Base-by-base conservation (phyloP, 176 grass and related monocot species). In the Elymus sibiricus region DNA sequence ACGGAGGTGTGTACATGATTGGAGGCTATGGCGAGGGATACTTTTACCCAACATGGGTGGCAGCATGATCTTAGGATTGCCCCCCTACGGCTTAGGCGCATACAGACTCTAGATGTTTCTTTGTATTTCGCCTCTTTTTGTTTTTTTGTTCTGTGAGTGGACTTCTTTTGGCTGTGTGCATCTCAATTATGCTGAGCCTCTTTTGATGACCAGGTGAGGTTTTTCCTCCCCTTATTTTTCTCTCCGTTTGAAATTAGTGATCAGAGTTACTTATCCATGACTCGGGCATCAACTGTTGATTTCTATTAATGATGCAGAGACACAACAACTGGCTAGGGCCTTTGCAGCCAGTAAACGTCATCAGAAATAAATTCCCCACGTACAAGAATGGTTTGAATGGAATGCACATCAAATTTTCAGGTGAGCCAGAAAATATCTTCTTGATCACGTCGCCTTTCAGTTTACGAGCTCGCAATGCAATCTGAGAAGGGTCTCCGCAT, bases 401-500 rank as follows among this genome's bases (percentile, higher is more conserved):
- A 67, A 93, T 95, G 62, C 77, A 79, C 66, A 86, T 90, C 13
- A 90, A 91, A 84, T 80, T 92, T 37, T 42, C 56, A 0, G 87
- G 85, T 79, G 58, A 26, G 49, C 80, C 83, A 39, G 86, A n/a
- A 86, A 77, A 83, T 76, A 88, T 82, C 83, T 86, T 16, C 89
- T 96, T 42, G 68, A 89, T 64, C 79, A 28, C 87, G 40, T 64
- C 91, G 94, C 9, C 84, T 90, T 70, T 96, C 94, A 22, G 94
- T 96, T 34, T 89, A 89, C 5, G 94, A 96, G 32, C 91, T 96
- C 9, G 74, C 91, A 5, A 81, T 89, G 87, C 93, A 96, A 79
- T 96, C 93, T 22, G 94, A 96, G 74, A 96, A 93, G 84, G 94
- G 91, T 73, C 87, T 96, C 94, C 60, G 90, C 91, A 15, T 75